phyloP scores from a whole-genome alignment of 2,329 filamentous ascomycete species.

The Colletotrichum zoysiae region DNA sequence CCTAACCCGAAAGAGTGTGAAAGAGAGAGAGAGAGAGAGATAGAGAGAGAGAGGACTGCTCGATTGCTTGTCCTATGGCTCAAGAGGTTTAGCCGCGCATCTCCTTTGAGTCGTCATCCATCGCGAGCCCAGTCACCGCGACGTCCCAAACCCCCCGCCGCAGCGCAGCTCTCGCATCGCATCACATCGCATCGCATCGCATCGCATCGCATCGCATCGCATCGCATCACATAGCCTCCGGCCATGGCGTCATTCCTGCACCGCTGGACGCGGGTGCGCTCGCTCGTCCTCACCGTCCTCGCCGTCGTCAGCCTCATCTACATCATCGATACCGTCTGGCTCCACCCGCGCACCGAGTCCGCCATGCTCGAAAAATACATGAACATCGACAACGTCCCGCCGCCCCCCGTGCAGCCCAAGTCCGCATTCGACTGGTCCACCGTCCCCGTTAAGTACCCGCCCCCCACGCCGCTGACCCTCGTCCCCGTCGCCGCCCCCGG shows the following conservation, averaged over 20 bases:
- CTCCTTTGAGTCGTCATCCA: not conserved
- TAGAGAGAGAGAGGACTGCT: too few relatives aligned
- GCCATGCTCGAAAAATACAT: slow-evolving; percentile 49
- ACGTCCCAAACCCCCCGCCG: too few relatives aligned
- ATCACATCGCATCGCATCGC: not conserved
- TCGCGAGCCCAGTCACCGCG: not conserved
- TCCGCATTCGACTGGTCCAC: slow-evolving; percentile 55
- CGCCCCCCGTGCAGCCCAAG: slow-evolving; percentile 34
- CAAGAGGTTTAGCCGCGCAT: not conserved
- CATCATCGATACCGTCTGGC: slow-evolving; percentile 18
- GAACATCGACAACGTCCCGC: slow-evolving; percentile 46
- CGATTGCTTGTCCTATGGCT: not conserved
- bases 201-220: not conserved
- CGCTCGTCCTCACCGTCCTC: slow-evolving; percentile 14
- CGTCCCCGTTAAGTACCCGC: slow-evolving; percentile 48
- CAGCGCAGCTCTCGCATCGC: too few relatives aligned
- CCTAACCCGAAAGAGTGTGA: too few relatives aligned
- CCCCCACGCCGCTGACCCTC: slow-evolving; percentile 41
- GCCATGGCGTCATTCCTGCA: slow-evolving; percentile 10
- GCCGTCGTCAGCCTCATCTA: slow-evolving; percentile 15
- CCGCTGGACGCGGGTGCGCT: slow-evolving; percentile 35
- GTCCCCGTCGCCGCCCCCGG: slow-evolving; percentile 44
- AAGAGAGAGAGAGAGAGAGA: too few relatives aligned
- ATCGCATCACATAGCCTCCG: not conserved
- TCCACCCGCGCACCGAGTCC: slow-evolving; percentile 20